These are phyloP conservation scores for Ricinus communis DNA, from an alignment of 345 rosid genomes.

Conservation along the genomic window DNA sequence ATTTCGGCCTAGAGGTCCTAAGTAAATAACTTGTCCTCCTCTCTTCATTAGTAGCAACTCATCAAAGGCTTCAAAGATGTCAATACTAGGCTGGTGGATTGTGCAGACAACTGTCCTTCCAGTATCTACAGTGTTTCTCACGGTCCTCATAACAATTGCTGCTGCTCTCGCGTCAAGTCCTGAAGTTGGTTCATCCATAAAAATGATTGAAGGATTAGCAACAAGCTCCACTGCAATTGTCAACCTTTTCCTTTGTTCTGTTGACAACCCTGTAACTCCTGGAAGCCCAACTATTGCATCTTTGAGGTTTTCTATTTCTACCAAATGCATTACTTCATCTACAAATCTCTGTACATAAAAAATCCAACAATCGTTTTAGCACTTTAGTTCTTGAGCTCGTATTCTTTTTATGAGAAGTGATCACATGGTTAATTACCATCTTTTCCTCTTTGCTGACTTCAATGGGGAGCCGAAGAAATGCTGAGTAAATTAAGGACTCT, in stretches of 20 bases:
- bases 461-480: slow-evolving; percentile 77
- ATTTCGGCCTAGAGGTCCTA: slow-evolving; percentile 47
- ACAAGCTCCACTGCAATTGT: slow-evolving; percentile 64
- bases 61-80: slow-evolving; percentile 61
- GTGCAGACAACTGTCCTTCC: slow-evolving; percentile 65
- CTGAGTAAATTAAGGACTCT: slow-evolving; percentile 86
- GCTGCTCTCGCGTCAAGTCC: slow-evolving; percentile 65
- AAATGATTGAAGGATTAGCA: slow-evolving; percentile 59
- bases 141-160: slow-evolving; percentile 59
- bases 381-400: not conserved
- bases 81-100: slow-evolving; percentile 61
- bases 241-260: slow-evolving; percentile 57
- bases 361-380: not conserved
- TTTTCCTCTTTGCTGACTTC: slow-evolving; percentile 74
- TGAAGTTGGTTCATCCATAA: slow-evolving; percentile 63
- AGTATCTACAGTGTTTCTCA: slow-evolving; percentile 53
- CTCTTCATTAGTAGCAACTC: slow-evolving; percentile 54
- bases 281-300: slow-evolving; percentile 55
- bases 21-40: slow-evolving; percentile 53
- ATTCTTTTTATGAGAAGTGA: not conserved
- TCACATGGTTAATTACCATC: slow-evolving; percentile 43
- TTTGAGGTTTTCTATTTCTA: slow-evolving; percentile 41
- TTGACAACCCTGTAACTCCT: slow-evolving; percentile 49
- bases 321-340: slow-evolving; percentile 51
- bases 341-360: slow-evolving; percentile 39